Evolutionary conservation across 2,329 filamentous ascomycete genomes (phyloP).

Genomic region (Aureobasidium sp.): DNA sequence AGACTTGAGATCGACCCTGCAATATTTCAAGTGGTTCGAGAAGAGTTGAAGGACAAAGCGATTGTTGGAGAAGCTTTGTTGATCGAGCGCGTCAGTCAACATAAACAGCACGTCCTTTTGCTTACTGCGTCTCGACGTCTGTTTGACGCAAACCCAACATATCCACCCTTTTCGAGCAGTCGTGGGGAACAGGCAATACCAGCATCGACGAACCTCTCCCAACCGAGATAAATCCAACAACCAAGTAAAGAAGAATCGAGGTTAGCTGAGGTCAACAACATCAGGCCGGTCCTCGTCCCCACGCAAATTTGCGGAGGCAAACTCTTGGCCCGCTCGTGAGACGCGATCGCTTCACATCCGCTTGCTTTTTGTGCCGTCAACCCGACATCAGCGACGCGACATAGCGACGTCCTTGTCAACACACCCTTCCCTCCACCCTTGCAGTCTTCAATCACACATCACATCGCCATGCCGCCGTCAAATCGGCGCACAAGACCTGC

Average conservation of each 20-base stretch:
- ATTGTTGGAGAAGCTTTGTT: slow-evolving; percentile 2
- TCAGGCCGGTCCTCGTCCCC: not conserved
- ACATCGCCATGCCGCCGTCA: slow-evolving; percentile 13
- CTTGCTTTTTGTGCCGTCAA: slow-evolving; percentile 5
- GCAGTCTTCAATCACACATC: not conserved
- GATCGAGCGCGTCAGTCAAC: slow-evolving; percentile 6
- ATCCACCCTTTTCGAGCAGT: not conserved
- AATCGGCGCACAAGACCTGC: slow-evolving; percentile 12
- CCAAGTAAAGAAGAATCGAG: not conserved
- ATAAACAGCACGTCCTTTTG: slow-evolving; percentile 4
- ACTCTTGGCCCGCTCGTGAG: slow-evolving; percentile 4
- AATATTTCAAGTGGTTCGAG: not conserved
- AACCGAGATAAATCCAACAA: not conserved
- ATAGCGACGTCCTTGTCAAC: slow-evolving; percentile 2
- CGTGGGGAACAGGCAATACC: not conserved
- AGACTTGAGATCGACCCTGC: not conserved
- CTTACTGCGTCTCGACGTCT: not conserved
- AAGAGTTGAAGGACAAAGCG: not conserved
- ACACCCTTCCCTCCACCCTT: not conserved
- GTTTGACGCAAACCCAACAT: not conserved
- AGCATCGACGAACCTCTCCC: not conserved
- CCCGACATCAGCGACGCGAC: slow-evolving; percentile 3
- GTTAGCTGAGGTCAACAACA: not conserved
- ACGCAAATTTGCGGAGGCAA: slow-evolving; percentile 10
- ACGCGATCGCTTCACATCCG: not conserved